phyloP scores from a whole-genome alignment of 345 rosid species.

The Zanthoxylum bungeanum region DNA sequence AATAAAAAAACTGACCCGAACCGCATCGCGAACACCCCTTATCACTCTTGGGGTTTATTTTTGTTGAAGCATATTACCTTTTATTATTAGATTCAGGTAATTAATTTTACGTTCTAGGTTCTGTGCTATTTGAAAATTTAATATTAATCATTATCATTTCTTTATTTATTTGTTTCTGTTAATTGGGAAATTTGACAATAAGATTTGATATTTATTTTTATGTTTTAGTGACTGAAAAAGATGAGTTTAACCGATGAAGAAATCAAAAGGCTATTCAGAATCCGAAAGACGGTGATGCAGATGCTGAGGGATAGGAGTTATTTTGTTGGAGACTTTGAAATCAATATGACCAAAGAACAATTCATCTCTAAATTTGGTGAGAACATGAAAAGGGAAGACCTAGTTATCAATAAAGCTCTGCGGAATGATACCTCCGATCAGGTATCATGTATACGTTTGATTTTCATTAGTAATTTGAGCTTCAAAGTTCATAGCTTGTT shows the following conservation, averaged over 20 bases:
- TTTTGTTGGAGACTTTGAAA: slow-evolving; percentile 60
- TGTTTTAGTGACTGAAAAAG: slow-evolving; percentile 11
- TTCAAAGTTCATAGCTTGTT: neutral
- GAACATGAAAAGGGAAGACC: slow-evolving; percentile 88
- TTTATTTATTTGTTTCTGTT: neutral
- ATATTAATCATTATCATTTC: neutral
- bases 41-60: neutral
- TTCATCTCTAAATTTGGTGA: slow-evolving; percentile 63
- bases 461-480: neutral
- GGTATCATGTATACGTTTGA: slow-evolving; percentile 40
- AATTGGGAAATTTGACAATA: neutral
- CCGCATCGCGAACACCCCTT: too few relatives aligned
- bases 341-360: slow-evolving; percentile 45
- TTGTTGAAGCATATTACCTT: neutral
- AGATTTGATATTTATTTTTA: neutral
- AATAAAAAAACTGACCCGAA: too few relatives aligned
- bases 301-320: slow-evolving; percentile 81
- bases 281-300: slow-evolving; percentile 72
- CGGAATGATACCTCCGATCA: slow-evolving; percentile 55
- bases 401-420: slow-evolving; percentile 57
- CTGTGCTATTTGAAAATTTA: neutral
- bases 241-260: slow-evolving; percentile 72
- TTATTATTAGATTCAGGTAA: neutral
- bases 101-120: neutral
- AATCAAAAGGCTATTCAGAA: slow-evolving; percentile 55